These are phyloP conservation scores for Malassezia psittaci DNA, from an alignment of 1,284 basidiomycete genomes.

Conservation along the genomic window DNA sequence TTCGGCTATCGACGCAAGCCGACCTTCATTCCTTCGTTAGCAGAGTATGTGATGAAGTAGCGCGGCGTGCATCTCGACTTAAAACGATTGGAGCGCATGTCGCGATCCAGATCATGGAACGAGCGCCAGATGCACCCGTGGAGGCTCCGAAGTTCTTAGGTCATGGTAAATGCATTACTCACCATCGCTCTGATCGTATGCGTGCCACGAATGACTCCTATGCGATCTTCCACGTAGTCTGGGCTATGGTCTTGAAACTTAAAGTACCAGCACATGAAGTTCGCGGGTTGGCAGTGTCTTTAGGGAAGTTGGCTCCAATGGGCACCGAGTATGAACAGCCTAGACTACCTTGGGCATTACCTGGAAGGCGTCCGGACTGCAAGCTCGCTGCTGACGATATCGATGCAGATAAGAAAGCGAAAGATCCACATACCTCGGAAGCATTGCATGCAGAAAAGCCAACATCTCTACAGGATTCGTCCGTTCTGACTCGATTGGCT, in stretches of 20 bases:
- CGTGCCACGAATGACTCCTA: constrained; percentile 59
- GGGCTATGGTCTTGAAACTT: constrained; percentile 64
- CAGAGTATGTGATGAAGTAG: constrained; percentile 30
- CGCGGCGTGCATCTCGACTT: constrained; percentile 52
- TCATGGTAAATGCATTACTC: constrained; percentile 74
- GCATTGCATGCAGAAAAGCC: too few relatives aligned
- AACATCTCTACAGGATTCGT: too few relatives aligned
- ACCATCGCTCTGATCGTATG: constrained; percentile 63
- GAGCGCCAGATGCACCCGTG: constrained; percentile 71
- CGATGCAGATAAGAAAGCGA: too few relatives aligned
- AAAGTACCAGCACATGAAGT: constrained; percentile 72
- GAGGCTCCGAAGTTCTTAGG: constrained; percentile 97
- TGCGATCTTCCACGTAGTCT: constrained; percentile 67
- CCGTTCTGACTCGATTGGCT: too few relatives aligned
- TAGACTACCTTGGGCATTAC: neutral
- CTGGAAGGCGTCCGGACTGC: too few relatives aligned
- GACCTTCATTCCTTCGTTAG: constrained; percentile 57
- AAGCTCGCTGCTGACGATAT: too few relatives aligned
- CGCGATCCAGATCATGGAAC: constrained; percentile 70
- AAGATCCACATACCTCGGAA: too few relatives aligned
- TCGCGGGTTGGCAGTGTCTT: constrained; percentile 82
- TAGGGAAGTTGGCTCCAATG: constrained; percentile 45
- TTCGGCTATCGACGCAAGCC: constrained; percentile 71
- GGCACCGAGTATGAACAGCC: neutral
- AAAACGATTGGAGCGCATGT: constrained; percentile 64